phyloP scores from a whole-genome alignment of 257 asterid species.

The Haberlea rhodopensis region DNA sequence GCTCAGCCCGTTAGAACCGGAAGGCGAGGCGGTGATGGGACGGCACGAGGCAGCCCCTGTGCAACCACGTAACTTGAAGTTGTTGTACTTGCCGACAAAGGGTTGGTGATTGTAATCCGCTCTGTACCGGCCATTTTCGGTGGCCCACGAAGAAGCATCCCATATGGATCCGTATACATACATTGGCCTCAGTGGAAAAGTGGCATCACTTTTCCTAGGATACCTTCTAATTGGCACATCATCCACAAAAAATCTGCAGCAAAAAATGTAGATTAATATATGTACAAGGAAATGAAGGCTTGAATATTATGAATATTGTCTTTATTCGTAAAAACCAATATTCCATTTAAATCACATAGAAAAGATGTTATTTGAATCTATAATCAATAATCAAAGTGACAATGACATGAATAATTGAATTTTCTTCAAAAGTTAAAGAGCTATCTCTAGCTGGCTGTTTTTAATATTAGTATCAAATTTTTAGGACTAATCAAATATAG shows the following conservation, averaged over 20 bases:
- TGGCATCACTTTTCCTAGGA: conserved; percentile 58
- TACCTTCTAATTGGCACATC: conserved; percentile 83
- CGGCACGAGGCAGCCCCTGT: conserved; percentile 37
- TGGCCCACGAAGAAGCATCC: conserved; percentile 96
- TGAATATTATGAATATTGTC: no score
- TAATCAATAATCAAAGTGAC: no score
- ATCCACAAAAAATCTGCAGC: conserved; percentile 70
- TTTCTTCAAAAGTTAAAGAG: no score
- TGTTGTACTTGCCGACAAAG: conserved; percentile 57
- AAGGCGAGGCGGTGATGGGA: conserved; percentile 43
- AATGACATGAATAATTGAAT: no score
- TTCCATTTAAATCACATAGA: no score
- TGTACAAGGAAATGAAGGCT: no score
- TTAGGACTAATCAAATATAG: no score
- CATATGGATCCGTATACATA: conserved; percentile 72
- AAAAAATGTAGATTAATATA: no score
- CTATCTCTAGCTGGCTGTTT: no score
- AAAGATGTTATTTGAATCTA: no score
- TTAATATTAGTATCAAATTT: no score
- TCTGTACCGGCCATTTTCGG: conserved; percentile 69
- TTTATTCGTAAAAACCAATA: conserved; percentile 13
- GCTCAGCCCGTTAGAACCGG: conserved; percentile 58
- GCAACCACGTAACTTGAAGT: conserved; percentile 64
- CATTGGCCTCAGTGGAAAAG: conserved; percentile 75
- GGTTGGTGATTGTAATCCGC: conserved; percentile 74